phyloP scores from a whole-genome alignment of 2,329 filamentous ascomycete species.

The Fusarium sp. region DNA sequence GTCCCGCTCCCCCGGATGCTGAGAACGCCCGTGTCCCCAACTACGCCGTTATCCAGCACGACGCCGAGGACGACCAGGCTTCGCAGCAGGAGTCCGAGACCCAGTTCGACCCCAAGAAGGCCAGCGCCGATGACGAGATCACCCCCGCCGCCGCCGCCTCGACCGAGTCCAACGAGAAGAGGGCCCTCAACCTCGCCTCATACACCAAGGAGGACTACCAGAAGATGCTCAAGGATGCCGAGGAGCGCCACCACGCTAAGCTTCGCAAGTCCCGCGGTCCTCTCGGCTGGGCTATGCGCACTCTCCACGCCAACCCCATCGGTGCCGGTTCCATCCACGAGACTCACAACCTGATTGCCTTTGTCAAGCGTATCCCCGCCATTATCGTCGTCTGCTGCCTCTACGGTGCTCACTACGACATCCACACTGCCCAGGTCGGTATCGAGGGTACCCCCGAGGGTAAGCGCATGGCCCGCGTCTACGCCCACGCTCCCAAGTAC shows the following conservation, averaged over 20 bases:
- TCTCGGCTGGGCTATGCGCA: conserved; percentile 88
- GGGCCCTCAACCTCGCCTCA: conserved; percentile 52
- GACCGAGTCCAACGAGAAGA: conserved; percentile 59
- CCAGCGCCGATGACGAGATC: conserved; percentile 57
- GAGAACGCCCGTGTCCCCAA: conserved; percentile 76
- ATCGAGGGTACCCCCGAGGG: conserved; percentile 81
- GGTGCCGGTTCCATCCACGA: conserved; percentile 83
- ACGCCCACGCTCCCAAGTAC: conserved; percentile 76
- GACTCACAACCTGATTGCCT: conserved; percentile 75
- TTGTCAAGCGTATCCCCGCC: conserved; percentile 78
- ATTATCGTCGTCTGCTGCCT: conserved; percentile 74
- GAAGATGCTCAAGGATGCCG: conserved; percentile 70
- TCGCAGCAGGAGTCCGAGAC: conserved; percentile 28
- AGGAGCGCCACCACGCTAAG: conserved; percentile 73
- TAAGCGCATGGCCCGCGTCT: conserved; percentile 72
- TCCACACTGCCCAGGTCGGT: conserved; percentile 82
- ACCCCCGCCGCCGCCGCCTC: conserved; percentile 47
- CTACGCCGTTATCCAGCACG: conserved; percentile 83
- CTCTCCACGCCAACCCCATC: conserved; percentile 81
- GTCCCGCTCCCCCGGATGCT: conserved; percentile 67
- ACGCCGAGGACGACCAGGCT: conserved; percentile 62
- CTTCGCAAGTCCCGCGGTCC: conserved; percentile 76
- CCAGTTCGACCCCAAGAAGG: conserved; percentile 36
- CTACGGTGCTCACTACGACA: conserved; percentile 87
- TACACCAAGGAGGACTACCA: conserved; percentile 72